phyloP scores from a whole-genome alignment of 306 rosid species.

The Dryas alaskensis region DNA sequence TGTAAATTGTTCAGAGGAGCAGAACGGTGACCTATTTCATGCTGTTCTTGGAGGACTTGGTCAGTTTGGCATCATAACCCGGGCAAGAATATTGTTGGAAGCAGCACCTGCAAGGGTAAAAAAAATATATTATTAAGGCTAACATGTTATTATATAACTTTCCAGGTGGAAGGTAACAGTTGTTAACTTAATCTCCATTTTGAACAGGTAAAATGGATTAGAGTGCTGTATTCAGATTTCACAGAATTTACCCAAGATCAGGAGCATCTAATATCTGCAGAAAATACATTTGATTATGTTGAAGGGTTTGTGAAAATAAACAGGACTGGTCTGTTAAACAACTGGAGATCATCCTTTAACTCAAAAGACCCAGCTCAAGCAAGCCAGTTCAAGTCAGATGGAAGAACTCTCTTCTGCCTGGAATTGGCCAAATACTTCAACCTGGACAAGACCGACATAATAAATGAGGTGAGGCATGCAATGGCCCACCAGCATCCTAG shows the following conservation, averaged over 20 bases:
- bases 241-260: constrained; percentile 66
- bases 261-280: constrained; percentile 64
- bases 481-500: constrained; percentile 4
- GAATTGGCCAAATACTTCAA: constrained; percentile 84
- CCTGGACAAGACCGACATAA: constrained; percentile 35
- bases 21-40: constrained; percentile 77
- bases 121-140: constrained; percentile 3
- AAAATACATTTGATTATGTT: constrained; percentile 62
- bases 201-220: constrained; percentile 63
- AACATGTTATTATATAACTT: neutral
- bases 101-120: constrained; percentile 76
- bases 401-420: constrained; percentile 77
- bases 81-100: constrained; percentile 76
- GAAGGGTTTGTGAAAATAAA: constrained; percentile 95
- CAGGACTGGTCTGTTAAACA: constrained; percentile 83
- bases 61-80: constrained; percentile 90
- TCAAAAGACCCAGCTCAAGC: constrained; percentile 89
- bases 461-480: constrained; percentile 50
- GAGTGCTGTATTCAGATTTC: constrained; percentile 67
- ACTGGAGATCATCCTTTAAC: constrained; percentile 92
- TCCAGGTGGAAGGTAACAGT: neutral
- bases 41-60: constrained; percentile 97
- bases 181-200: constrained; percentile 3
- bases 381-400: constrained; percentile 81
- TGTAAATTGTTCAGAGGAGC: constrained; percentile 65